These are phyloP conservation scores for Artemisia annua DNA, from an alignment of 129 eudicot species.

Conservation along the genomic window DNA sequence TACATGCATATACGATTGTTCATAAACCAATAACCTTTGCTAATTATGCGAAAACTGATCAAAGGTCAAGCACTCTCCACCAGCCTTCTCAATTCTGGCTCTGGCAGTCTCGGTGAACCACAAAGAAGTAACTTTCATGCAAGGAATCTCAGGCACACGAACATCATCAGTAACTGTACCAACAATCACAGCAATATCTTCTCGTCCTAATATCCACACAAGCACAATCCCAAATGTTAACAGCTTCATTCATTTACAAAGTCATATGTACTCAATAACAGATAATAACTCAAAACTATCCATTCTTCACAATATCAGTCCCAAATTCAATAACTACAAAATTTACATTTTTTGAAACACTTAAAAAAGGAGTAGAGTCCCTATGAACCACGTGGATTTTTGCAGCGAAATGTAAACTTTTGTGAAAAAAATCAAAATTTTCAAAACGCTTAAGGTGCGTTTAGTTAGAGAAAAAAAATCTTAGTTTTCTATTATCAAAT, in stretches of 20 bases:
- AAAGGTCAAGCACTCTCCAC: slow-evolving; percentile 86
- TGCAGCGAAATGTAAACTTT: no score
- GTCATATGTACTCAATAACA: no score
- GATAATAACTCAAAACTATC: no score
- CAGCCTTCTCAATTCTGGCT: slow-evolving; percentile 89
- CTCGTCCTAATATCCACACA: slow-evolving; percentile 45
- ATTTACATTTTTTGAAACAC: no score
- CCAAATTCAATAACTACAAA: no score
- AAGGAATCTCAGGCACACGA: slow-evolving; percentile 59
- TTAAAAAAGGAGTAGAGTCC: no score
- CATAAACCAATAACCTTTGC: background rate
- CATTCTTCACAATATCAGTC: no score
- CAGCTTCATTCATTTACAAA: background rate
- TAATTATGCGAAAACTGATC: slow-evolving; percentile 46
- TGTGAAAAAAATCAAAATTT: no score
- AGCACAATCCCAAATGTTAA: background rate
- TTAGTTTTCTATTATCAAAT: no score
- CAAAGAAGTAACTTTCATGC: slow-evolving; percentile 69
- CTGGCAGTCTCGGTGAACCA: slow-evolving; percentile 84
- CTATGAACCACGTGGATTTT: no score
- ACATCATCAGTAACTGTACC: slow-evolving; percentile 79
- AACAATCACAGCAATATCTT: slow-evolving; percentile 81
- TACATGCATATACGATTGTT: background rate
- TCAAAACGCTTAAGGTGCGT: no score
- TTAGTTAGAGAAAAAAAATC: no score